Base-by-base conservation (phyloP, 768 basidiomycete species). In the Gloeostereum incarnatum region DNA sequence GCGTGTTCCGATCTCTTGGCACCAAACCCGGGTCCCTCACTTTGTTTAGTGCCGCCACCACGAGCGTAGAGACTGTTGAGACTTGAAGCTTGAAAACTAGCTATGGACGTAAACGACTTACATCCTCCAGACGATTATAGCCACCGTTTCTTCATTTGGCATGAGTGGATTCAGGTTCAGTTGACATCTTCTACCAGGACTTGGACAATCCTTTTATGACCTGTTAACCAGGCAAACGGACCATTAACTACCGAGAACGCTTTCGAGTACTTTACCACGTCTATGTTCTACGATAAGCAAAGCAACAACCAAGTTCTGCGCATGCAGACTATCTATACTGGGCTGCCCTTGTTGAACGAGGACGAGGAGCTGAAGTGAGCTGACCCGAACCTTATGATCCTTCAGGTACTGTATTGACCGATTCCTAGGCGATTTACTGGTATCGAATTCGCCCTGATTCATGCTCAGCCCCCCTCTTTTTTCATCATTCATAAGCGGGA, bases 261-360 rank as follows among this genome's bases (percentile, higher is more conserved):
- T 36, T 80, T 93, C 45, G 88, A 92, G 40, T 94, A 93, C 65
- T 94, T 94, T 55, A 67, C 82, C 9, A 76, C 76, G 1, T 91
- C 88, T 20, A 90, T 90, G 77, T 93, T 91, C 65, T 94, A 90
- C 56, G 90, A 93, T 61, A 88, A 88, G 58, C 84, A 87, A 60
- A 90, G 85, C 62, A 92, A 83, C 58, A 94, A 94, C 57, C 86
- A 91, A 50, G 79, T 85, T 21, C 63, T 94, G 31, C 81, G 89
- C 49, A 94, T 94, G 91, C 91, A 94, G 58, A 92, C 87, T 0
- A 81, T 83, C 63, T 82, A 88, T 51, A 83, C 84, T 0, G 87
- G 82, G n/a, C 62, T 74, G 20, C 75, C 82, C 7, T 61, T 89
- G 40, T 63, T 69, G 6, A 82, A 92, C 47, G 91, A 92, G 55